Evolutionary conservation across 2,329 filamentous ascomycete species (phyloP), one percentile per base, ranked within the genome.

Genomic region (Exserohilum rostratum): DNA sequence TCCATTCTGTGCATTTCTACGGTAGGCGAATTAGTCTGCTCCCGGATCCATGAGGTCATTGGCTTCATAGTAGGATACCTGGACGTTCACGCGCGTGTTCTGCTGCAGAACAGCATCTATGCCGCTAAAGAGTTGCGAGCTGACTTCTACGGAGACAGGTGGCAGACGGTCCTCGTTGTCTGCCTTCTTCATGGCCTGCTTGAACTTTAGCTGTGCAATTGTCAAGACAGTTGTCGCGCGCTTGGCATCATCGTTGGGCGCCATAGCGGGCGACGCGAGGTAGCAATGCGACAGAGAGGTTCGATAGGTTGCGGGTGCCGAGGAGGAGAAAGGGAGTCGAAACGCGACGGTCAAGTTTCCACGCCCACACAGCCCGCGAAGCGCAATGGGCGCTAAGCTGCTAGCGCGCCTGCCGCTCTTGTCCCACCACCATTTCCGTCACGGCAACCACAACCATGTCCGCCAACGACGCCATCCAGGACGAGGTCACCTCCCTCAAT

Each of bases 1-100:
- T 88, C 91, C 91, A 96, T 77, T 85, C 82, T 84, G 93, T 96
- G 84, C 90, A 93, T 82, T 86, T 90, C 92, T 96, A 72, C 33
- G 38, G 54, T 54, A 35, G 47, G 66, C 46, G 58, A 46, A 74
- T 73, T 72, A 74, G 69, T 67, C 60, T 68, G 67, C 60, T 66
- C 70, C 62, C 53, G 22, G 59, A 46, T 43, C 58, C 30, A 53
- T 47, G 33, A 50, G 44, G 56, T 56, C 52, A 60, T 57, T 58
- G 53, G 57, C 53, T 48, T 59, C 61, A 50, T 57, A 65, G 42
- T 60, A 55, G 64, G 64, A 66, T 71, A 74, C 71, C 71, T 74
- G 67, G 44, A 73, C 64, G 40, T 72, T 70, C 42, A 58, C 60
- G 38, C 60, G 53, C 46, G 67, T 67, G 52, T 66, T 66, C 61